Base-by-base conservation (phyloP, 257 asterid genomes). In the Datura wrightii region DNA sequence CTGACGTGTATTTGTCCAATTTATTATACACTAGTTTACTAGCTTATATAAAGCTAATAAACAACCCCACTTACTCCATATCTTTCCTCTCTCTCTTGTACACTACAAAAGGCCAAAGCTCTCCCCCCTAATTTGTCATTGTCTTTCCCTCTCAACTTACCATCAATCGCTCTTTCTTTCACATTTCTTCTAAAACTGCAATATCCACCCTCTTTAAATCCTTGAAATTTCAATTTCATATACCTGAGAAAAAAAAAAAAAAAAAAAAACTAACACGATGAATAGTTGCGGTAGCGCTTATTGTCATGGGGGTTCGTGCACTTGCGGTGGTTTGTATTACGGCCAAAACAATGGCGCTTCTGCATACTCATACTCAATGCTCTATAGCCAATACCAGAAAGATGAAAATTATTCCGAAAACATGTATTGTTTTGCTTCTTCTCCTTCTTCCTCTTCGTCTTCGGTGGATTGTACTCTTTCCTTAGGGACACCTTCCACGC, bases 391-490 rank as follows among this genome's bases (percentile, higher is more conserved):
- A 37, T 9, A 65, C 42, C 88, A 89, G 6, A 80, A 66, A 6
- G 84, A 90, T 13, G 90, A 91, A 4, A 89, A 63, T 18, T 87
- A 83, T 42, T 90, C 92, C 0, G 79, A 82, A 9, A 63, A 16
- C 52, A 86, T 88, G 85, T 91, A 90, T 19, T 81, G 78, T 0
- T 80, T 44, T 46, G 53, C 52, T 24, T 80, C 84, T 1, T 80
- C 86, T 7, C 74, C 92, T 1, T 63, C 88, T 1, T 82, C 92
- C 41, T 53, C 93, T 50, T 85, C 89, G 0, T 86, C 94, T 82
- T 87, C 94, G 0, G 99, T 96, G 13, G 99, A 96, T 88, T 94
- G 99, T 54, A 94, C 98, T 4, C 97, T 96, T 9, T 94, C 98
- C 0, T 50, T 96, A 5, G 99, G 98, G 0, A 94, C 98, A 0